These are phyloP conservation scores for Pichia manshurica DNA, from an alignment of 805 yeast genomes.

Conservation along the genomic window DNA sequence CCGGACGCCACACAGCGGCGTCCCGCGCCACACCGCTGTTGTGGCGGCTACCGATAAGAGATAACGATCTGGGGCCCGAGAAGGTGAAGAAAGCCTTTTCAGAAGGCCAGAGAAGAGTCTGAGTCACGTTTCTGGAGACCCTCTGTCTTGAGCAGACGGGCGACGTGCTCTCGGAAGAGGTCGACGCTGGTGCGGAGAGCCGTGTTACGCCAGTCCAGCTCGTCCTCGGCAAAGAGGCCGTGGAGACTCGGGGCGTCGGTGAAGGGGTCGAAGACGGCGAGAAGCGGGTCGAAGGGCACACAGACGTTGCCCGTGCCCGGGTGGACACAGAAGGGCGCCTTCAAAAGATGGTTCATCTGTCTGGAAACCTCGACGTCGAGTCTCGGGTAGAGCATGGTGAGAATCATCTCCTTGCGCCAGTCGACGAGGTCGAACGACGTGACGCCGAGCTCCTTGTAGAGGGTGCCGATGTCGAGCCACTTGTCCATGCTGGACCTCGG, in stretches of 20 bases:
- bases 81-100: no score
- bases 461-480: constrained; percentile 70
- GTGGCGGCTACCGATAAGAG: no score
- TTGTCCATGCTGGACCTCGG: constrained; percentile 52
- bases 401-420: constrained; percentile 72
- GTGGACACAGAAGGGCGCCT: constrained; percentile 95
- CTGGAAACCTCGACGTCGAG: constrained; percentile 90
- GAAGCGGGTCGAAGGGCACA: constrained; percentile 68
- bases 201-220: constrained; percentile 56
- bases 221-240: constrained; percentile 59
- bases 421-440: constrained; percentile 45
- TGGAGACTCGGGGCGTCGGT: constrained; percentile 67
- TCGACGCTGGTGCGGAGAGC: constrained; percentile 33
- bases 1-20: no score
- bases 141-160: constrained; percentile 4
- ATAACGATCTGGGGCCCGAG: no score
- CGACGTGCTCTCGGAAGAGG: constrained; percentile 9
- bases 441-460: constrained; percentile 37
- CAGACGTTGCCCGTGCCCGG: constrained; percentile 95
- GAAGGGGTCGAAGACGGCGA: constrained; percentile 64
- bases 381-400: constrained; percentile 82
- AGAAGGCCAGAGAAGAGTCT: no score
- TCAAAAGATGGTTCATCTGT: constrained; percentile 83
- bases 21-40: no score
- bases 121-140: constrained; percentile 1